phyloP scores from a whole-genome alignment of 371 early-diverging fungal species.

The Mucor piriformis region DNA sequence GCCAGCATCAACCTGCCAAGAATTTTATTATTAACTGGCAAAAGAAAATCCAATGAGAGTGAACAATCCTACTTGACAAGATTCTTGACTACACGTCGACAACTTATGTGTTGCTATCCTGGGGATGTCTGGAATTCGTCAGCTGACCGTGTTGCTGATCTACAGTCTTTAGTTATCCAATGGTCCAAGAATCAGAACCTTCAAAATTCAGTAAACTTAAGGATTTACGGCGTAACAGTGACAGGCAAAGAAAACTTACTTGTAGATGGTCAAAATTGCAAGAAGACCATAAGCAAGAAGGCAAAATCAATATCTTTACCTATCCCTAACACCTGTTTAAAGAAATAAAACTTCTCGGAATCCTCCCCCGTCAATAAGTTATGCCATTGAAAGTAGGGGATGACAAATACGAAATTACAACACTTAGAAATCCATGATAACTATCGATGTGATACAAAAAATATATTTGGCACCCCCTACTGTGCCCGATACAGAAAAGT shows the following conservation, averaged over 20 bases:
- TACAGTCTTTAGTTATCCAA: constrained; percentile 35
- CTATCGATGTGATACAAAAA: neutral
- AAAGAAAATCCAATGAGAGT: constrained; percentile 22
- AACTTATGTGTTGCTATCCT: constrained; percentile 50
- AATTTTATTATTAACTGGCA: constrained; percentile 48
- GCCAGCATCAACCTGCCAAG: constrained; percentile 46
- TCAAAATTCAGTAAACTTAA: constrained; percentile 28
- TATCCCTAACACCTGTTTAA: constrained; percentile 41
- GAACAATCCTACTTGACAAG: constrained; percentile 44
- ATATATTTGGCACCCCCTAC: neutral
- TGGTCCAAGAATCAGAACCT: constrained; percentile 44
- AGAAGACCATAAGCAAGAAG: constrained; percentile 7
- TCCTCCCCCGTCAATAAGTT: neutral
- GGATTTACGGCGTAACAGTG: constrained; percentile 36
- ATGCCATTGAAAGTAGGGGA: neutral
- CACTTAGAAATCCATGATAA: too few relatives aligned
- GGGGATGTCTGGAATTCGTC: constrained; percentile 50
- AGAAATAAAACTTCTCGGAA: constrained; percentile 6
- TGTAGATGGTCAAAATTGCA: constrained; percentile 32
- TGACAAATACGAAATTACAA: too few relatives aligned
- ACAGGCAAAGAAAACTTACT: constrained; percentile 43
- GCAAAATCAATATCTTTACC: constrained; percentile 28
- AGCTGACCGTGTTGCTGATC: constrained; percentile 46
- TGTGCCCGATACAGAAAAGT: too few relatives aligned
- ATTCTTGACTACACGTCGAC: constrained; percentile 47